Base-by-base conservation (phyloP, 192 early-diverging fungal species). In the Obelidium mucronatum region DNA sequence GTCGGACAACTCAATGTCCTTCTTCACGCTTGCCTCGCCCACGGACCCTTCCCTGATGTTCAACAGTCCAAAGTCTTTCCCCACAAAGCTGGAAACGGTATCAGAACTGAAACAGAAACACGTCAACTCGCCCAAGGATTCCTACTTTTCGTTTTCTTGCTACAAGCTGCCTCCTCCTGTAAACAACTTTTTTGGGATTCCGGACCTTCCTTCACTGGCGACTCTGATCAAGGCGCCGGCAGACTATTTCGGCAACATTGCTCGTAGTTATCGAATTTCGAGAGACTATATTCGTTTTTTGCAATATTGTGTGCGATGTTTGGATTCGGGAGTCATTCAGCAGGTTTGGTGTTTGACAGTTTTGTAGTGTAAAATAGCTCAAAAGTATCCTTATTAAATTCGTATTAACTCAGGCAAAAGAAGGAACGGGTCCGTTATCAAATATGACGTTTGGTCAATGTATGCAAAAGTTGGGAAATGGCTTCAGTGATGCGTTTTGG, bases 121-220 rank as follows among this genome's bases (percentile, higher is more conserved):
- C n/a, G 22, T 31, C 2, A 56, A 36, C 33, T 59, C 70, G 13
- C 51, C 24, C 2, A 26, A 54, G 19, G 74, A 48, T 3, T 64
- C 73, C 6, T 79, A 78, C 54, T 86, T 86, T 72, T 78, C 83
- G 30, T 86, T 86, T 60, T 82, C 79, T 3, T 81, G 76, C 73
- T 72, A 52, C 59, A 44, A 56, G 4, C 40, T 84, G 34, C 81
- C 83, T 3, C 73, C 69, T 37, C 72, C 73, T 37, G n/a, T 73
- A 26, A 35, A 65, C 64, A 67, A 51, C 73, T 40, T 72, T 26
- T 61, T 82, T 60, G 76, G 81, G 13, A 54, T 76, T 36, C 85
- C 85, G 17, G 79, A 86, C 51, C 48, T 84, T 5, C 78, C 74
- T 24, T 36, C 79, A 1, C 52, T 71, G 13, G 30, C 40, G 0